Evolutionary conservation across 2,329 filamentous ascomycete species (phyloP), one percentile per base, ranked within the genome.

Genomic region (Sporothrix humicola): DNA sequence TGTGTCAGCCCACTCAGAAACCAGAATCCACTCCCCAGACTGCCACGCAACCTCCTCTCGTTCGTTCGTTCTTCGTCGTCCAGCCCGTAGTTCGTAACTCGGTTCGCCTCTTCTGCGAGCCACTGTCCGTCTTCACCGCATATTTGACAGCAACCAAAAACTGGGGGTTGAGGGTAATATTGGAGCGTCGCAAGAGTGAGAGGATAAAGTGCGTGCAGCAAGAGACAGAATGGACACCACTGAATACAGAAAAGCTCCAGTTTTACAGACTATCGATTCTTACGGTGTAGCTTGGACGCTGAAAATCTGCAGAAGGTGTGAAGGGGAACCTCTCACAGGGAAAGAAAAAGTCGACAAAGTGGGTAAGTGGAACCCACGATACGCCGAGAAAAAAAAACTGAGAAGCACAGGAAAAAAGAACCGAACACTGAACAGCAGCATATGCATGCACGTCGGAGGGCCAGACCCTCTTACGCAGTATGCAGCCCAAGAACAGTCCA

Each of bases 21-120:
- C n/a, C 59, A 42, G 15, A 44, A 17, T 44, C 37, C 59, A 63
- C 59, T 20, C 42, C 42, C 37, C 42, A 66, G 61, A 46, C 61
- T 66, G 61, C 61, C 61, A 66, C 61, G 61, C 61, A 46, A 17
- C 42, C n/a, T 15, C 42, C 61, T 65, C 42, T 48, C 61, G 61
- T 66, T 66, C 42, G 61, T 44, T 66, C 20, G 52, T 12, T n/a
- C 17, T 23, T 1, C 12, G 52, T n/a, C 1, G 59, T 26, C 26
- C 42, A 13, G 37, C 20, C 20, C 37, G 4, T 8, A 37, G n/a
- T 42, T 65, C 42, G 61, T 66, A 42, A 66, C 12, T 26, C 31
- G 7, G 31, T 37, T 37, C 31, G 31, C 31, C 31, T 5, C 31
- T 37, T 37, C 31, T 37, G 31, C 31, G 31, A 37, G 31, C 31